phyloP scores from a whole-genome alignment of 2,329 filamentous ascomycete genomes.

The Talaromyces amestolkiae region DNA sequence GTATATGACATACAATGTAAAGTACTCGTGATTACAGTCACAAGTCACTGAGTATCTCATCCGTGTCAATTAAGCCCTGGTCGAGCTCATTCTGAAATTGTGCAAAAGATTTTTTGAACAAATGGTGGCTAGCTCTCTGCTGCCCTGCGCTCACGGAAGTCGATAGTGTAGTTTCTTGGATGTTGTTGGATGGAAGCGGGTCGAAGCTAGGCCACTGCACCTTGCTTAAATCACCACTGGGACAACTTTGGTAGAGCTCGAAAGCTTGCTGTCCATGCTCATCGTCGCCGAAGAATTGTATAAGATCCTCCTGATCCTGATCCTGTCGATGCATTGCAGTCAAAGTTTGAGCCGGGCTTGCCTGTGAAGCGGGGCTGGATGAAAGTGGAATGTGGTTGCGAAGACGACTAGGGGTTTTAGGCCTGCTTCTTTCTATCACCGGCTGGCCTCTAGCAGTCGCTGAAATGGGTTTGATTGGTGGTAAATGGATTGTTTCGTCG shows the following conservation, averaged over 20 bases:
- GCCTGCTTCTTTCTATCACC: conserved; percentile 31
- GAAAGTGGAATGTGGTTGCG: conserved; percentile 33
- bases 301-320: conserved; percentile 3
- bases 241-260: conserved; percentile 19
- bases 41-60: conserved; percentile 10
- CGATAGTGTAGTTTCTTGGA: background rate
- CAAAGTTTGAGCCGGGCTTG: background rate
- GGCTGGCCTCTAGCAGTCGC: conserved; percentile 6
- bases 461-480: conserved; percentile 13
- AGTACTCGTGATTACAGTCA: conserved; percentile 3
- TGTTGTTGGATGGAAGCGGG: background rate
- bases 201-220: conserved; percentile 18
- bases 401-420: conserved; percentile 43
- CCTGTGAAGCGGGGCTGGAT: conserved; percentile 12
- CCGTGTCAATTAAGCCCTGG: conserved; percentile 10
- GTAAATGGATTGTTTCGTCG: background rate
- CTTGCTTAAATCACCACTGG: conserved; percentile 19
- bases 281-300: conserved; percentile 18
- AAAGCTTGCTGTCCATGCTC: conserved; percentile 17
- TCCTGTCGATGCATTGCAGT: background rate
- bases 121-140: background rate
- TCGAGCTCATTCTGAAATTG: conserved; percentile 8
- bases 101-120: background rate
- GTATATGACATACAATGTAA: conserved; percentile 9
- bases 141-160: background rate